These are phyloP conservation scores for Aspergillus novoparasiticus DNA, from an alignment of 2,329 filamentous ascomycete species.

Conservation along the genomic window DNA sequence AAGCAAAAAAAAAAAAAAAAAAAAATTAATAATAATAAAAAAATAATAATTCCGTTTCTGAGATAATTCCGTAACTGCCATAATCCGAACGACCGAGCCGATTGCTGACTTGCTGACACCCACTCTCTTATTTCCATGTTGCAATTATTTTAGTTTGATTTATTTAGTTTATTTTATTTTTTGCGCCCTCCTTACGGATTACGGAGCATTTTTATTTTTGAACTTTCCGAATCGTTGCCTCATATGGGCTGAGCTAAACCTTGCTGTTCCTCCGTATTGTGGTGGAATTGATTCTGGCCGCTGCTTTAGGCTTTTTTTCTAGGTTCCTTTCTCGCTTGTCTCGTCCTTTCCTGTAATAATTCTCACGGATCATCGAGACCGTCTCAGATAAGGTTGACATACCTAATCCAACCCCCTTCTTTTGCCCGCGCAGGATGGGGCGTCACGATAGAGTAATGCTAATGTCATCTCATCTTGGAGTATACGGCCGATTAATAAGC, in stretches of 20 bases:
- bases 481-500: not conserved
- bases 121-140: too few species aligned
- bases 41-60: not conserved
- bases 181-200: not conserved
- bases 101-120: not conserved
- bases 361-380: not conserved
- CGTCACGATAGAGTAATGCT: not conserved
- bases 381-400: not conserved
- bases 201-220: not conserved
- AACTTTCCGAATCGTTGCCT: slow-evolving; percentile 4
- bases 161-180: not conserved
- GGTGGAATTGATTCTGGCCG: slow-evolving; percentile 9
- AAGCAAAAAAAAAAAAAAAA: too few species aligned
- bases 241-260: not conserved
- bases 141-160: not conserved
- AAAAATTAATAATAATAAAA: too few species aligned
- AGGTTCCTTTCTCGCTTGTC: not conserved
- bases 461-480: not conserved
- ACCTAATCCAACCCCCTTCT: not conserved
- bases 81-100: slow-evolving; percentile 27
- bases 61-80: slow-evolving; percentile 13
- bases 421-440: not conserved
- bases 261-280: slow-evolving; percentile 11
- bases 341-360: not conserved
- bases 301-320: not conserved